Base-by-base conservation (phyloP, 495 filamentous ascomycete genomes). In the Trichoderma asperelloides region DNA sequence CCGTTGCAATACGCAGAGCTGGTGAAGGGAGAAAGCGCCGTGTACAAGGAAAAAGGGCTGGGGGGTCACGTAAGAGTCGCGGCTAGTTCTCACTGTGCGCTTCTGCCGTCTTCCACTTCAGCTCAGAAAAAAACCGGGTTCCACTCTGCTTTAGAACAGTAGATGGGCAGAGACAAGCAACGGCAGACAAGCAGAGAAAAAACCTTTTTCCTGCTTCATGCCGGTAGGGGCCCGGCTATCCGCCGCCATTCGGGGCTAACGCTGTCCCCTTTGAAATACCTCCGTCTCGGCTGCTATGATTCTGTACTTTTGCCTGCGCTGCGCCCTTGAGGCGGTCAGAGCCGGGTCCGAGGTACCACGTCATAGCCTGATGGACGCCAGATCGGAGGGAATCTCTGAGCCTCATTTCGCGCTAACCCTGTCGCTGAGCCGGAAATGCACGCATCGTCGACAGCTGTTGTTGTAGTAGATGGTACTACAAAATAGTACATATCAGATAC, bases 171-270 rank as follows among this genome's bases (percentile, higher is more conserved):
- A n/a, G n/a, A n/a, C 43, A 47, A 4, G 4, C 43, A 47, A 47
- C 6, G 43, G n/a, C 43, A 47, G n/a, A 47, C 13, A 13, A n/a
- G 43, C 4, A 47, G n/a, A 47, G n/a, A 47, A 18, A 47, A 47
- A 47, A 47, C 13, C 7, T 7, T 55, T 25, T 55, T 55, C 25
- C 12, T 7, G 1, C 49, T 23, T 21, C 49, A n/a, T 45, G 18
- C 41, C 49, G 49, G 49, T 55, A 55, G n/a, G 49, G n/a, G 41
- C 41, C 49, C 49, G 49, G 49, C 41, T 18, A 45, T 55, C 49
- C 49, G 18, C 49, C 49, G 49, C n/a, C 43, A 47, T 55, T 55
- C 49, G 18, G 18, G n/a, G 49, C 49, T 55, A 55, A 45, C 2
- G 41, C 11, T 45, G 41, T 37, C 33, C 33, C 33, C 41, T 45